Conservation (phyloP, 192 early-diverging fungal genomes). For the Gigaspora rosea region DNA sequence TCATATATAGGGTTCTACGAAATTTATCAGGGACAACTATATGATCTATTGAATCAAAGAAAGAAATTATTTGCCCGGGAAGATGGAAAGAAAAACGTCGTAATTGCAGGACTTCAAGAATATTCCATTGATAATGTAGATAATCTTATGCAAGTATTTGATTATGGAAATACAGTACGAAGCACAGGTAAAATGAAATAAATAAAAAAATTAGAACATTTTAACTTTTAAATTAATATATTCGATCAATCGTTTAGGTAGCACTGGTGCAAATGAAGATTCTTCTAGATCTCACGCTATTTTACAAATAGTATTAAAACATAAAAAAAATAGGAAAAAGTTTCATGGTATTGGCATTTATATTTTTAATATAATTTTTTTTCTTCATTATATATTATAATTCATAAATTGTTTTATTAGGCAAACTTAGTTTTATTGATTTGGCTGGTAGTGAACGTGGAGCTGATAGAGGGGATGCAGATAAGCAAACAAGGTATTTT, state of each 20-base stretch:
- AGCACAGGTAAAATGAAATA: slow-evolving; percentile 75
- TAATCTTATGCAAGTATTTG: slow-evolving; percentile 90
- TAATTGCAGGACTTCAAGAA: slow-evolving; percentile 88
- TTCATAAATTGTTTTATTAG: slow-evolving; percentile 34
- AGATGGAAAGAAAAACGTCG: slow-evolving; percentile 93
- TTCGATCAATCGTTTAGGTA: slow-evolving; percentile 52
- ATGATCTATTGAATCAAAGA: slow-evolving; percentile 88
- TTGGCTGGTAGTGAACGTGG: slow-evolving; percentile 98
- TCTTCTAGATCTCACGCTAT: slow-evolving; percentile 98
- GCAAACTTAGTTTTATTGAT: slow-evolving; percentile 98
- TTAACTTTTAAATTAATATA: slow-evolving; percentile 16
- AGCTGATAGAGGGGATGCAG: slow-evolving; percentile 92
- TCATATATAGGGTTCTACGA: slow-evolving; percentile 94
- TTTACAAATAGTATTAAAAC: slow-evolving; percentile 87
- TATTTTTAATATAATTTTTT: neutral
- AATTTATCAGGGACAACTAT: slow-evolving; percentile 96
- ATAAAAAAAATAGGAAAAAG: slow-evolving; percentile 61
- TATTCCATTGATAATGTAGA: slow-evolving; percentile 84
- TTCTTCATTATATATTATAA: neutral
- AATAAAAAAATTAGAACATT: neutral
- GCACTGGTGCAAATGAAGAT: slow-evolving; percentile 91
- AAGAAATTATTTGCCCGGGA: slow-evolving; percentile 94
- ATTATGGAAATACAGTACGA: slow-evolving; percentile 83
- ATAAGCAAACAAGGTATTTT: slow-evolving; percentile 82
- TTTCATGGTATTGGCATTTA: slow-evolving; percentile 50